Evolutionary conservation across 768 basidiomycete genomes (phyloP).

Genomic region (Podaxis sp.): DNA sequence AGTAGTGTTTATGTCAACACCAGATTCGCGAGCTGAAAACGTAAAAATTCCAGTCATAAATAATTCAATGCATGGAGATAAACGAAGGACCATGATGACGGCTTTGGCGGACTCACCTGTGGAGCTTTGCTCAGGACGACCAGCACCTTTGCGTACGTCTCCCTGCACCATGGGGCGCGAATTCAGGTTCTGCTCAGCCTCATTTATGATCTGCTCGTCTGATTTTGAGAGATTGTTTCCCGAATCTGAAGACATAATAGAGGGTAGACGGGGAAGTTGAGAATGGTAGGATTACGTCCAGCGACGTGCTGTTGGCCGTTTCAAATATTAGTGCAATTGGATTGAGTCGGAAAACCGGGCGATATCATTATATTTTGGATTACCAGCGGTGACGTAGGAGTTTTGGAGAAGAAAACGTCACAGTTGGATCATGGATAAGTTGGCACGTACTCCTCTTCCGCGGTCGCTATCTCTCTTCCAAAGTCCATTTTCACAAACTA

Average conservation of each 20-base stretch:
- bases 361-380: neutral
- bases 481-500: no score
- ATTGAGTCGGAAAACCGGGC: neutral
- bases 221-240: slow-evolving; percentile 23
- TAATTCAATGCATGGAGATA: neutral
- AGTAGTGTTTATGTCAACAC: neutral
- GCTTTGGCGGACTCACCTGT: neutral
- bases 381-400: neutral
- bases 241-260: neutral
- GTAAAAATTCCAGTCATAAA: neutral
- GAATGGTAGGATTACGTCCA: neutral
- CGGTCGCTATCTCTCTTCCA: neutral
- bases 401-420: neutral
- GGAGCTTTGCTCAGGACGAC: neutral
- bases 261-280: slow-evolving; percentile 25
- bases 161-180: neutral
- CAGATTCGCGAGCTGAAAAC: neutral
- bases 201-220: slow-evolving; percentile 9
- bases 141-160: neutral
- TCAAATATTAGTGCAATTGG: neutral
- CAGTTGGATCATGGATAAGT: neutral
- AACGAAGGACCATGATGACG: no score
- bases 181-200: neutral
- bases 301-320: neutral
- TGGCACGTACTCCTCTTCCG: neutral